phyloP scores from a whole-genome alignment of 768 basidiomycete genomes.

The Xerocomellus chrysenteron region DNA sequence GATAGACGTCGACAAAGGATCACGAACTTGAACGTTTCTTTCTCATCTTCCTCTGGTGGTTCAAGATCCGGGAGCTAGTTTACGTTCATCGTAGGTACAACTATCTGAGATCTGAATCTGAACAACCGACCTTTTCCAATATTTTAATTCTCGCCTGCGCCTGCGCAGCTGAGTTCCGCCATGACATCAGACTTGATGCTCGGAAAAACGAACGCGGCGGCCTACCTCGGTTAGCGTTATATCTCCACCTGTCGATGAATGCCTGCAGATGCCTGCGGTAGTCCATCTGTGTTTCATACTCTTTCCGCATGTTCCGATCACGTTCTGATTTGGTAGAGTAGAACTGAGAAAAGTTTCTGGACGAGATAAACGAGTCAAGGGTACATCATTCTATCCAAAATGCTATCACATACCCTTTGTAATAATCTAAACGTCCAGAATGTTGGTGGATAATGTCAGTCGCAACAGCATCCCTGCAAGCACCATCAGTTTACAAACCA shows the following conservation, averaged over 20 bases:
- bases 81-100: neutral
- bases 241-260: conserved; percentile 98
- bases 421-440: conserved; percentile 90
- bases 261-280: conserved; percentile 95
- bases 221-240: conserved; percentile 89
- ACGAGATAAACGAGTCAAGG: conserved; percentile 1
- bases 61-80: conserved; percentile 83
- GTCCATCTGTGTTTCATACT: conserved; percentile 95
- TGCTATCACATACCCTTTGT: conserved; percentile 70
- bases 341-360: conserved; percentile 95
- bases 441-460: conserved; percentile 99
- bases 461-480: conserved; percentile 81
- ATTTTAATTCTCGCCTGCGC: conserved; percentile 80
- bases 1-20: neutral
- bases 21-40: conserved; percentile 82
- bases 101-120: neutral
- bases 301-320: conserved; percentile 85
- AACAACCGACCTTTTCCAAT: conserved; percentile 60
- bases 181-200: conserved; percentile 1
- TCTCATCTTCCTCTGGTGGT: conserved; percentile 91
- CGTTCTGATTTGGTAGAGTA: conserved; percentile 98
- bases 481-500: neutral
- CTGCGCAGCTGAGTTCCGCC: conserved; percentile 64
- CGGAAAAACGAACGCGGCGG: neutral
- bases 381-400: neutral